Evolutionary conservation across 306 rosid genomes (phyloP).

Genomic region (Luffa aegyptiaca): DNA sequence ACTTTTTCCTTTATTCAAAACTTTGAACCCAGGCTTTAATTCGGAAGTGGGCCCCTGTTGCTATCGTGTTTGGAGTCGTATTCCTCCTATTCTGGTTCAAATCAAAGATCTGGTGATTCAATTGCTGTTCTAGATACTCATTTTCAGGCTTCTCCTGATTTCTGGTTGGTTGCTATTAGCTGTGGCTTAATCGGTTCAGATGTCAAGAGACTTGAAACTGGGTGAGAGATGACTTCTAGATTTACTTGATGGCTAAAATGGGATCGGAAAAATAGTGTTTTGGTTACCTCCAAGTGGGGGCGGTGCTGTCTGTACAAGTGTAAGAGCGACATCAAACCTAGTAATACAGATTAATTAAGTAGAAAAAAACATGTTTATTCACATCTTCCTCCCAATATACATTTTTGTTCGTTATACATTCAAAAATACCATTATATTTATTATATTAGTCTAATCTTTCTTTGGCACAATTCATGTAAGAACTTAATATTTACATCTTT

Average conservation of each 20-base stretch:
- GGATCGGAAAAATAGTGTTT: conserved; percentile 2
- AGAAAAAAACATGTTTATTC: neutral
- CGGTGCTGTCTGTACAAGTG: neutral
- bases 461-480: neutral
- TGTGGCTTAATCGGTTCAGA: neutral
- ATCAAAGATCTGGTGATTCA: conserved; percentile 75
- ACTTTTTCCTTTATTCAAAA: neutral
- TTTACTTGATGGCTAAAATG: conserved; percentile 3
- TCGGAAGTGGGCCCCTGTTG: conserved; percentile 96
- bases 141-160: neutral
- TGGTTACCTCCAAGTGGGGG: conserved; percentile 2
- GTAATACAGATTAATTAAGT: neutral
- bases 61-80: conserved; percentile 94
- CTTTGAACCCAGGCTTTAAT: conserved; percentile 58
- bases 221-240: neutral
- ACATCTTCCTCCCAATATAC: neutral
- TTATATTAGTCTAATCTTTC: neutral
- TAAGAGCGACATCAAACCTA: neutral
- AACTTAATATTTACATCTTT: neutral
- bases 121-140: conserved; percentile 13
- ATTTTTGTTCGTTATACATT: conserved; percentile 1
- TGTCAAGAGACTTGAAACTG: conserved; percentile 9
- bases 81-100: conserved; percentile 95
- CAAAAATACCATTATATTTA: neutral
- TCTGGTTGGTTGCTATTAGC: neutral